phyloP scores from a whole-genome alignment of 768 basidiomycete species.

The Xerocomellus intermedius region DNA sequence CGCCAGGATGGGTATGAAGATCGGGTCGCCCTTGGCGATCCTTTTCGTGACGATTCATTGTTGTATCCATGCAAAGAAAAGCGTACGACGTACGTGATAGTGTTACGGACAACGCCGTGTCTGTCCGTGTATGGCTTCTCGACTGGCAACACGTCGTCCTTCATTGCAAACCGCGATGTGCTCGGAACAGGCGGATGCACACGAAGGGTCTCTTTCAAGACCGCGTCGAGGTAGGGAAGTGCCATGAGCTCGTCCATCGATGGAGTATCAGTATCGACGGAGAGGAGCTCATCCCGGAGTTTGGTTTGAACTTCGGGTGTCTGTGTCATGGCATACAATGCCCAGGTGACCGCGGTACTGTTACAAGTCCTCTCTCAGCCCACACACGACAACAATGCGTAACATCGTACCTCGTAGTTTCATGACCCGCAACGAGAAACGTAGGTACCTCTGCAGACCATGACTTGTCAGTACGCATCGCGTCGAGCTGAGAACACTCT shows the following conservation, averaged over 20 bases:
- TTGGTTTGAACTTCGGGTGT: slow-evolving; percentile 49
- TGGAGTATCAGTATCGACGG: slow-evolving; percentile 53
- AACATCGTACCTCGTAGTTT: slow-evolving; percentile 47
- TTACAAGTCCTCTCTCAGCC: not conserved
- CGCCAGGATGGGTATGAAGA: slow-evolving; percentile 51
- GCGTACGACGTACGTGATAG: slow-evolving; percentile 34
- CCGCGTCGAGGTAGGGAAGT: slow-evolving; percentile 68
- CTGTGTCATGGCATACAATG: slow-evolving; percentile 53
- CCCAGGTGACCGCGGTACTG: slow-evolving; percentile 52
- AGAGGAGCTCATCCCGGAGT: slow-evolving; percentile 57
- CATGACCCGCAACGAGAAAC: slow-evolving; percentile 59
- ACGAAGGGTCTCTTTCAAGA: slow-evolving; percentile 60
- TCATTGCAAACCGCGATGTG: slow-evolving; percentile 43
- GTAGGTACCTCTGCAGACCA: slow-evolving; percentile 52
- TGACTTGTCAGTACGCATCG: not conserved
- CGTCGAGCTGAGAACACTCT: not conserved
- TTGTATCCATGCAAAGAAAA: not conserved
- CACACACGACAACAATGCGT: not conserved
- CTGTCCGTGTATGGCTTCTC: slow-evolving; percentile 43
- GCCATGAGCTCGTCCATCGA: slow-evolving; percentile 67
- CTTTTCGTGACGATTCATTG: slow-evolving; percentile 15
- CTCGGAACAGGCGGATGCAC: slow-evolving; percentile 50
- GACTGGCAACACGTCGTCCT: slow-evolving; percentile 55
- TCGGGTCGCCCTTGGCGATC: slow-evolving; percentile 43
- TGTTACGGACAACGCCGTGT: slow-evolving; percentile 40